Conservation (phyloP, 2,329 filamentous ascomycete species). For the Periconia sp. region DNA sequence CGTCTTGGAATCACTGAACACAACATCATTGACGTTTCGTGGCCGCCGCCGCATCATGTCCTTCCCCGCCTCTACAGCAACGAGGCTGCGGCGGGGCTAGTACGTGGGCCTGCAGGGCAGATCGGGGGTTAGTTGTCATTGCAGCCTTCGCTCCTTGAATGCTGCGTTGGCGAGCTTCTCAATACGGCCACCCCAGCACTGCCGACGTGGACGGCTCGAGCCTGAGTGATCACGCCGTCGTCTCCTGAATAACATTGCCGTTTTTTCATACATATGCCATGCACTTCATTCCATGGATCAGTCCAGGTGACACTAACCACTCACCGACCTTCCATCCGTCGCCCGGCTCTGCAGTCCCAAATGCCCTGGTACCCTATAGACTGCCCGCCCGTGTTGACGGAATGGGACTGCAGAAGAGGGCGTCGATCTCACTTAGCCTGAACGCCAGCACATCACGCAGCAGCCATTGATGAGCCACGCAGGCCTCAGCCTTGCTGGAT, state of each 20-base stretch:
- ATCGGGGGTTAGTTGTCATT: slow-evolving; percentile 27
- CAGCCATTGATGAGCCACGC: slow-evolving; percentile 29
- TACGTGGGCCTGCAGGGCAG: slow-evolving; percentile 16
- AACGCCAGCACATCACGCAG: slow-evolving; percentile 48
- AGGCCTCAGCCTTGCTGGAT: slow-evolving; percentile 31
- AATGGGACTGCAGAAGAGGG: slow-evolving; percentile 24
- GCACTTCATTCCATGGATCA: too few relatives aligned
- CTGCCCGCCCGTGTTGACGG: slow-evolving; percentile 38
- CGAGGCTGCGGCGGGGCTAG: neutral
- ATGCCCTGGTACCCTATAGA: slow-evolving; percentile 44
- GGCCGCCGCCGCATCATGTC: too few relatives aligned
- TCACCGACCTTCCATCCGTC: slow-evolving; percentile 21
- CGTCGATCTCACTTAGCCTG: slow-evolving; percentile 28
- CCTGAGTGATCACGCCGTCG: neutral
- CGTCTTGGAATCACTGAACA: too few relatives aligned
- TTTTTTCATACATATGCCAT: slow-evolving; percentile 15
- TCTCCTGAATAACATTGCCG: slow-evolving; percentile 10
- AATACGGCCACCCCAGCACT: slow-evolving; percentile 9
- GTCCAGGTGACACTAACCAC: slow-evolving; percentile 27
- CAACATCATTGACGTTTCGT: too few relatives aligned
- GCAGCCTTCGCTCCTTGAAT: slow-evolving; percentile 20
- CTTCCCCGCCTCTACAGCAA: too few relatives aligned
- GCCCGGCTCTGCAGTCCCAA: slow-evolving; percentile 20
- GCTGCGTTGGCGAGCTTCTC: slow-evolving; percentile 26
- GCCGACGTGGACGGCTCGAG: slow-evolving; percentile 24